Conservation (phyloP, 2,329 filamentous ascomycete species). For the Fusarium odoratissimum region DNA sequence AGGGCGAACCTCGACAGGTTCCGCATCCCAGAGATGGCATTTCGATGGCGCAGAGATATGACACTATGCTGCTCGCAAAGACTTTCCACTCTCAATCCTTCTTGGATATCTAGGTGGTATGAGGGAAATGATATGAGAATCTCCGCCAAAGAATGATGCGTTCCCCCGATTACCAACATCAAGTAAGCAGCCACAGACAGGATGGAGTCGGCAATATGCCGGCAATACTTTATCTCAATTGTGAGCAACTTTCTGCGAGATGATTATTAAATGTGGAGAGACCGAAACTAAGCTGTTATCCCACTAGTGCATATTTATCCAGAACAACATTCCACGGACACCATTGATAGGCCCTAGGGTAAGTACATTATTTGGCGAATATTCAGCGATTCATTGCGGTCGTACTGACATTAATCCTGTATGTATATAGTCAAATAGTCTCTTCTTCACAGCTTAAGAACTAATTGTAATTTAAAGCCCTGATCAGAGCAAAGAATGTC, state of each 20-base stretch:
- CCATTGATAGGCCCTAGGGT: too few relatives aligned
- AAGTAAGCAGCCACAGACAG: background rate
- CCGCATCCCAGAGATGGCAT: conserved; percentile 27
- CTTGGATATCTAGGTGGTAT: rapidly evolving
- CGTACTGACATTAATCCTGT: too few relatives aligned
- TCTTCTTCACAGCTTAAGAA: too few relatives aligned
- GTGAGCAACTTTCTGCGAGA: conserved; percentile 15
- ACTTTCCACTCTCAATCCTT: background rate
- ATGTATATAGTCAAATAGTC: too few relatives aligned
- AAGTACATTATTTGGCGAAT: too few relatives aligned
- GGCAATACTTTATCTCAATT: too few relatives aligned
- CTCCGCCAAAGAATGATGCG: background rate
- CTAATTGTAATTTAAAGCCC: too few relatives aligned
- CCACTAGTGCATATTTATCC: too few relatives aligned
- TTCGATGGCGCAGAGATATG: background rate
- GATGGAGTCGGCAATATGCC: background rate
- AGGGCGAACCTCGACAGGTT: conserved; percentile 22
- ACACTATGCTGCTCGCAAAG: conserved; percentile 1
- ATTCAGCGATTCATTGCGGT: too few relatives aligned
- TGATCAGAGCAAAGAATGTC: too few relatives aligned
- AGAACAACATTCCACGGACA: too few relatives aligned
- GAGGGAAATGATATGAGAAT: background rate
- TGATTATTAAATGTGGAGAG: background rate
- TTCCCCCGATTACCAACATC: background rate
- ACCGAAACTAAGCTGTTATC: rapidly evolving